Conservation (phyloP, 345 rosid species). For the Fremontodendron californicum region DNA sequence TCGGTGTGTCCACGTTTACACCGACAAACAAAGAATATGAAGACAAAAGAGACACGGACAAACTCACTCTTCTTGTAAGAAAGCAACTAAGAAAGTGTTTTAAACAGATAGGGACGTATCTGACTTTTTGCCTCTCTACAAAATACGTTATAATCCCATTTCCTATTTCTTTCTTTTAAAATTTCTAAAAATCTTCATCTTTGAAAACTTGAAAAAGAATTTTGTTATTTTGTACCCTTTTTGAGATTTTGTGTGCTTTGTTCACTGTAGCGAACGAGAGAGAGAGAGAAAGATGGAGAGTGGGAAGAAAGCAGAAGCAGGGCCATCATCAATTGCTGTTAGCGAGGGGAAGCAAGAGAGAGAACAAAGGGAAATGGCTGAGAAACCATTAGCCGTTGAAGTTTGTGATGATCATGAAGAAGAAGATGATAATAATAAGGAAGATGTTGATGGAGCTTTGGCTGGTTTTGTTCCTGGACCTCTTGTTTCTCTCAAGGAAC, state of each 20-base stretch:
- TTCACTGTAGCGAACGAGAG: slow-evolving; percentile 9
- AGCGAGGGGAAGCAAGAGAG: slow-evolving; percentile 19
- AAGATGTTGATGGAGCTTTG: slow-evolving; percentile 23
- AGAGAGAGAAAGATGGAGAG: too few species aligned
- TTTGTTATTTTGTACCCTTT: neutral
- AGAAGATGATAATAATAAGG: slow-evolving; percentile 21
- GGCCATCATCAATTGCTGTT: slow-evolving; percentile 20
- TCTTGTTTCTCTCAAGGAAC: slow-evolving; percentile 52
- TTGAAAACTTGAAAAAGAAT: neutral
- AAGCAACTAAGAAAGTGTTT: too few species aligned
- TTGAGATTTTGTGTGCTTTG: neutral
- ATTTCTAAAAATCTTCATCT: too few species aligned
- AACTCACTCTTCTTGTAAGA: too few species aligned
- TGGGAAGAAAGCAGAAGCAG: slow-evolving; percentile 30
- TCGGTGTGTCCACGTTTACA: too few species aligned
- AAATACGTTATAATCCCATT: too few species aligned
- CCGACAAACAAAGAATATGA: too few species aligned
- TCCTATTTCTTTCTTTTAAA: too few species aligned
- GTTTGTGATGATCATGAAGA: slow-evolving; percentile 10
- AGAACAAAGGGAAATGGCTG: slow-evolving; percentile 16
- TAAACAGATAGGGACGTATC: too few species aligned
- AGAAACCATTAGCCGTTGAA: slow-evolving; percentile 15
- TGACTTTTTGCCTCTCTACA: too few species aligned
- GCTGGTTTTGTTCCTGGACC: slow-evolving; percentile 49
- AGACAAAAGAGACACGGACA: too few species aligned